A percentile compares a stretch with the other conserved stretches of the same genome.
phyloP scores from a whole-genome alignment of 257 asterid species.

The Ehretia macrophylla region DNA sequence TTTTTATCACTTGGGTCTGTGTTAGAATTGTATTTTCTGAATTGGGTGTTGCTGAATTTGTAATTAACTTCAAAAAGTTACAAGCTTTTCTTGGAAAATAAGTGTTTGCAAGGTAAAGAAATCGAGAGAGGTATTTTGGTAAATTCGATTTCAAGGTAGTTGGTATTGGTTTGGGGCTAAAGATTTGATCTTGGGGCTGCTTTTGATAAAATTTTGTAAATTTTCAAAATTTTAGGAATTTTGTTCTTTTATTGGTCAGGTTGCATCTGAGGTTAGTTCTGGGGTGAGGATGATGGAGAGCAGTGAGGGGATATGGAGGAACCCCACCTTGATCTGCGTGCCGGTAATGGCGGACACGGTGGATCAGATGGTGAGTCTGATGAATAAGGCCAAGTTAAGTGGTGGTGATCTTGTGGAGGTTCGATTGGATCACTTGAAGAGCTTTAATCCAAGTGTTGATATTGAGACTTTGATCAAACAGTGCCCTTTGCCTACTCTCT shows the following conservation, averaged over 20 bases:
- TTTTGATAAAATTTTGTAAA: background rate
- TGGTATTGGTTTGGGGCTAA: constrained; percentile 1
- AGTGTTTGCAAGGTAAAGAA: background rate
- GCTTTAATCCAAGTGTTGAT: constrained; percentile 49
- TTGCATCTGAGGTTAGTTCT: constrained; percentile 37
- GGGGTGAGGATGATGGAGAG: constrained; percentile 35
- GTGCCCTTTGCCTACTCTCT: constrained; percentile 89
- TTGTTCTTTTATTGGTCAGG: constrained; percentile 28
- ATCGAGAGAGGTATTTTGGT: background rate
- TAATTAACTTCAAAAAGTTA: background rate
- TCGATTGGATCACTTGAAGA: constrained; percentile 80
- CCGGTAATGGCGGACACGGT: constrained; percentile 90
- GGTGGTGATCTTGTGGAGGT: constrained; percentile 94
- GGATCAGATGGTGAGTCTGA: constrained; percentile 60
- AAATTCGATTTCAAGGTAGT: background rate
- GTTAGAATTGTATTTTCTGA: constrained; percentile 4
- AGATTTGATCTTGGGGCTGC: background rate
- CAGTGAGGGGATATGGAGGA: constrained; percentile 42
- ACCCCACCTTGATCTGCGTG: constrained; percentile 80
- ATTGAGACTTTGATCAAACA: constrained; percentile 49
- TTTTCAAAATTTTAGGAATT: background rate
- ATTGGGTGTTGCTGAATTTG: constrained; percentile 1
- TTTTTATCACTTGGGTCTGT: background rate
- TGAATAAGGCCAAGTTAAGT: constrained; percentile 63
- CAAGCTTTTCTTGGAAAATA: background rate